phyloP scores from a whole-genome alignment of 345 rosid species.

The Passiflora organensis region DNA sequence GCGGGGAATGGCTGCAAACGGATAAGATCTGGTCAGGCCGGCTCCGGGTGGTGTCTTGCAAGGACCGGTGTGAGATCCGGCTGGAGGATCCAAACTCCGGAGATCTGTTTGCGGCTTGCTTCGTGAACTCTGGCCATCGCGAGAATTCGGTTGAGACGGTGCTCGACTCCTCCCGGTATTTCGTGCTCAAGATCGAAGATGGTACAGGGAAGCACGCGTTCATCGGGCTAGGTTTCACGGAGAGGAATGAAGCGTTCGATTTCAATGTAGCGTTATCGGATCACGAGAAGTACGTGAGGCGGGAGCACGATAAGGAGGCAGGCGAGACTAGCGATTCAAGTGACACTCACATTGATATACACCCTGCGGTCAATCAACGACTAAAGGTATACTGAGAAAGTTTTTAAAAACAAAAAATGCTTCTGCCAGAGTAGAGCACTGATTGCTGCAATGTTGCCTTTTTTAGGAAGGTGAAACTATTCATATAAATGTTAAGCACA shows the following conservation, averaged over 20 bases:
- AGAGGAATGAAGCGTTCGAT: constrained; percentile 97
- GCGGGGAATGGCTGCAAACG: constrained; percentile 98
- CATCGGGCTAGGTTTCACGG: constrained; percentile 80
- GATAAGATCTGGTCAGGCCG: constrained; percentile 99
- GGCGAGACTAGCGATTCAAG: constrained; percentile 49
- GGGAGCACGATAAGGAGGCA: constrained; percentile 75
- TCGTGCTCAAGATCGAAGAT: constrained; percentile 93
- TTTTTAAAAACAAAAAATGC: too few species aligned
- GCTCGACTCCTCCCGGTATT: constrained; percentile 95
- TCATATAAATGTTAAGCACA: constrained; percentile 88
- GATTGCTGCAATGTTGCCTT: neutral
- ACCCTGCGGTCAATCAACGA: constrained; percentile 95
- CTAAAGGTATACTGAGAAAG: too few species aligned
- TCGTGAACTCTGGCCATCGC: constrained; percentile 74
- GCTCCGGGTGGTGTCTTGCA: constrained; percentile 91
- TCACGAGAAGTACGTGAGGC: constrained; percentile 88
- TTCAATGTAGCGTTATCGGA: constrained; percentile 97
- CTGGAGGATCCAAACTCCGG: constrained; percentile 88
- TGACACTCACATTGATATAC: constrained; percentile 80
- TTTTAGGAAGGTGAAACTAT: constrained; percentile 96
- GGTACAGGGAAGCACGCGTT: constrained; percentile 95
- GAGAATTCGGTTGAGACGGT: constrained; percentile 88
- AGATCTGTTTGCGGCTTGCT: constrained; percentile 94
- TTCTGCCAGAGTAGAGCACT: neutral
- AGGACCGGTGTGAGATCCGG: constrained; percentile 96